Evolutionary conservation across 768 basidiomycete genomes (phyloP).

Genomic region (Boletus reticuloceps): DNA sequence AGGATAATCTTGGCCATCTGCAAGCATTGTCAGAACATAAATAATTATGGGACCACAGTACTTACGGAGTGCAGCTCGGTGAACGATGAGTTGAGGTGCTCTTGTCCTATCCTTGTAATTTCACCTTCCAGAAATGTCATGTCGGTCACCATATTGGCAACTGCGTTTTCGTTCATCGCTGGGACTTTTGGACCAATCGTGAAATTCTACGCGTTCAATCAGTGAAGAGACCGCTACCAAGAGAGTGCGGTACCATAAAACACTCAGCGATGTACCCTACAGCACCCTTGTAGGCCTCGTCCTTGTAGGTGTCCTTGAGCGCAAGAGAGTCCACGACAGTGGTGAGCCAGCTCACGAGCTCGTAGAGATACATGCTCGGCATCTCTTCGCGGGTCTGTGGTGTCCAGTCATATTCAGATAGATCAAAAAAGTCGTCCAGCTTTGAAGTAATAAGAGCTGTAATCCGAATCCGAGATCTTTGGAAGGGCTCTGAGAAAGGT

Average conservation of each 20-base stretch:
- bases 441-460: slow-evolving; percentile 84
- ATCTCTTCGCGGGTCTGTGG: slow-evolving; percentile 65
- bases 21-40: slow-evolving; percentile 5
- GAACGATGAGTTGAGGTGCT: slow-evolving; percentile 71
- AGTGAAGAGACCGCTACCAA: neutral
- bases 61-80: slow-evolving; percentile 75
- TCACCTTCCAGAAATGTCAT: slow-evolving; percentile 89
- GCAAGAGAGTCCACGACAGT: slow-evolving; percentile 90
- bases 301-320: slow-evolving; percentile 83
- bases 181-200: slow-evolving; percentile 71
- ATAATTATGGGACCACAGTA: neutral
- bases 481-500: slow-evolving; percentile 69
- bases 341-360: slow-evolving; percentile 93
- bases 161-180: slow-evolving; percentile 85
- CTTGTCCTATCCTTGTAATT: slow-evolving; percentile 69
- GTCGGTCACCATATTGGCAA: slow-evolving; percentile 83
- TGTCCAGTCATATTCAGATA: slow-evolving; percentile 95
- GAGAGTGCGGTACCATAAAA: slow-evolving; percentile 71
- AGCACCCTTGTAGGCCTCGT: slow-evolving; percentile 86
- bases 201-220: slow-evolving; percentile 54
- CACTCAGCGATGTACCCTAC: slow-evolving; percentile 85
- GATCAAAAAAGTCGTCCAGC: slow-evolving; percentile 92
- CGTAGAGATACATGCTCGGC: slow-evolving; percentile 93
- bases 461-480: slow-evolving; percentile 71
- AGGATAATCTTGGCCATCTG: slow-evolving; percentile 75